A percentile compares a stretch with the other conserved stretches of the same genome.
Evolutionary conservation across 768 basidiomycete species (phyloP).

Genomic region (Termitomyces eurrhizus): DNA sequence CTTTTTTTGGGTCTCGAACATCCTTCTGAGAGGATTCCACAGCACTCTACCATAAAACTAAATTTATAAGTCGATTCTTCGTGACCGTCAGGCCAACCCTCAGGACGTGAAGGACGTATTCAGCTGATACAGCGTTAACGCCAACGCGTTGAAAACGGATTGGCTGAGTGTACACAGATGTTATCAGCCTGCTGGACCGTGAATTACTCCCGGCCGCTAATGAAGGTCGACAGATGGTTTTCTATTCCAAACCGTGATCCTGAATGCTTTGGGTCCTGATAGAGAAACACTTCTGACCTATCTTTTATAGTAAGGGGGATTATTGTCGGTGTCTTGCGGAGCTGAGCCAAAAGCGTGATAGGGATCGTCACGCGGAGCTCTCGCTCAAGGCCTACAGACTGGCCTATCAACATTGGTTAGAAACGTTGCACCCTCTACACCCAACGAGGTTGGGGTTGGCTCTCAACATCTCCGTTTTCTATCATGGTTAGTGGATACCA

Average conservation of each 20-base stretch:
- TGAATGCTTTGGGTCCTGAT: not conserved
- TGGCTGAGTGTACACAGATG: conserved; percentile 76
- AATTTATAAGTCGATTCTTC: too few relatives aligned
- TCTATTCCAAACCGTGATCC: conserved; percentile 84
- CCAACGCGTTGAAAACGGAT: conserved; percentile 71
- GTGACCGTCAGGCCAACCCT: not conserved
- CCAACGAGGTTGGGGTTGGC: conserved; percentile 87
- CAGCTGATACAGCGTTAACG: conserved; percentile 70
- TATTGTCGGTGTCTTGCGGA: conserved; percentile 91
- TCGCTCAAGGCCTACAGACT: conserved; percentile 84
- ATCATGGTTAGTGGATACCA: conserved; percentile 46
- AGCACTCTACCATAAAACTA: too few relatives aligned
- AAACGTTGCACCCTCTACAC: conserved; percentile 72
- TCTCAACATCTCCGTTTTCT: conserved; percentile 93
- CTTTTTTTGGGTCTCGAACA: too few relatives aligned
- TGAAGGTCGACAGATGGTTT: conserved; percentile 79
- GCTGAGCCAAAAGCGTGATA: conserved; percentile 69
- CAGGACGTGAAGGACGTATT: conserved; percentile 44
- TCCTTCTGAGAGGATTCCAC: too few relatives aligned
- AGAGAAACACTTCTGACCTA: not conserved
- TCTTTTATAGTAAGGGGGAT: conserved; percentile 50
- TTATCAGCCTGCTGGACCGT: conserved; percentile 65
- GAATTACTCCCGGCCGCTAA: conserved; percentile 45
- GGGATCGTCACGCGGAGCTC: conserved; percentile 64
- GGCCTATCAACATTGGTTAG: conserved; percentile 78